Percentiles rank a stretch among this genome's conserved stretches.
Evolutionary conservation across 306 rosid species (phyloP).

Genomic region (Pterocarpus macrocarpus): DNA sequence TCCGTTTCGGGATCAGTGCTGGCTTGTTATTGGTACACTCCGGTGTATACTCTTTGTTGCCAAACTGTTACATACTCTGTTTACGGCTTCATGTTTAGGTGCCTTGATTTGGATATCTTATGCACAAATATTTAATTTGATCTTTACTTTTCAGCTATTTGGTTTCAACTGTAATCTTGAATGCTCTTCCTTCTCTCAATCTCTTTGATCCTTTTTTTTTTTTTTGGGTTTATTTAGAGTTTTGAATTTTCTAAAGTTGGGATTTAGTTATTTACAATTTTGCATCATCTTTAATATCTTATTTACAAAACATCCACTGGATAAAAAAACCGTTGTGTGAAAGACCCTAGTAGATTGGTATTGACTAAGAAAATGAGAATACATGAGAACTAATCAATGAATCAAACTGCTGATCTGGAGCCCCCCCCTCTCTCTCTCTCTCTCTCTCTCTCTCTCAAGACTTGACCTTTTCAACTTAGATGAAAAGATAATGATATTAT

Average conservation of each 20-base stretch:
- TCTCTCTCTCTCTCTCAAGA: neutral
- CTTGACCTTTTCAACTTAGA: neutral
- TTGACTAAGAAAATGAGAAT: constrained; percentile 10
- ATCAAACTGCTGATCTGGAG: neutral
- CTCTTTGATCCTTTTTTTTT: no score
- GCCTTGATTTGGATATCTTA: constrained; percentile 24
- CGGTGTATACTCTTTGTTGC: neutral
- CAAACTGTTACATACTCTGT: neutral
- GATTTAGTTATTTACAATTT: neutral
- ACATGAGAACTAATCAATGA: neutral
- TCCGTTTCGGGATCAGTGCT: neutral
- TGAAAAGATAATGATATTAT: constrained; percentile 4
- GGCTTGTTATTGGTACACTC: constrained; percentile 24
- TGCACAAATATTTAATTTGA: neutral
- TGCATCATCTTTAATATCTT: neutral
- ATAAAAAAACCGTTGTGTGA: neutral
- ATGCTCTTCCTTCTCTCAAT: no score
- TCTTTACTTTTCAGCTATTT: neutral
- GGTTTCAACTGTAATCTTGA: no score
- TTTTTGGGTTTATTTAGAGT: neutral
- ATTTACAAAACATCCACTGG: neutral
- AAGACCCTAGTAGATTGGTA: constrained; percentile 6
- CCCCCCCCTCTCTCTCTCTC: no score
- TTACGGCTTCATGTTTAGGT: neutral
- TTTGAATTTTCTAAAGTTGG: neutral